Percentiles rank a stretch among this genome's conserved stretches.
Conservation (phyloP, 441 rosid species). For the Hura crepitans region DNA sequence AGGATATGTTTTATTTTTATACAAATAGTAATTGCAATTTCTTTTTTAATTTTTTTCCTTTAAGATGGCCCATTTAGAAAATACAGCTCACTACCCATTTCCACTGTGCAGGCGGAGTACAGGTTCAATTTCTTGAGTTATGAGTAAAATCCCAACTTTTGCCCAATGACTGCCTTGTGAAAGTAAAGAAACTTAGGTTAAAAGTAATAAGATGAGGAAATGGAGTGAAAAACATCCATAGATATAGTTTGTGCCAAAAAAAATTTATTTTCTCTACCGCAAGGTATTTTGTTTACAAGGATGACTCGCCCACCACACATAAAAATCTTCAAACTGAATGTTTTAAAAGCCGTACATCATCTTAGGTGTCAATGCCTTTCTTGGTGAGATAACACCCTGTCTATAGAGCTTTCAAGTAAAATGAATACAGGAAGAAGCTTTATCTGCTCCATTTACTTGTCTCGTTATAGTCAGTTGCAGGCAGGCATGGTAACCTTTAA, state of each 20-base stretch:
- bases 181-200: slow-evolving; percentile 6
- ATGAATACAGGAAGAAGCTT: slow-evolving; percentile 15
- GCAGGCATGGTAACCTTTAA: slow-evolving; percentile 21
- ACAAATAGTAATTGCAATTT: not conserved
- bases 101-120: slow-evolving; percentile 54
- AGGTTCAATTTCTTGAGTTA: slow-evolving; percentile 36
- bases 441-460: slow-evolving; percentile 12
- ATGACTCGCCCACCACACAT: not conserved
- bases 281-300: not conserved
- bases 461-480: slow-evolving; percentile 18
- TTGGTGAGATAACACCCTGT: not conserved
- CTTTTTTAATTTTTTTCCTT: not conserved
- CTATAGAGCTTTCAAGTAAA: not conserved
- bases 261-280: not conserved
- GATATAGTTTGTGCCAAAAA: not conserved
- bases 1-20: slow-evolving; percentile 1
- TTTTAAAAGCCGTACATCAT: not conserved
- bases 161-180: slow-evolving; percentile 9
- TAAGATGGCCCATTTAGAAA: slow-evolving; percentile 22
- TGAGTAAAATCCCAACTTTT: slow-evolving; percentile 29
- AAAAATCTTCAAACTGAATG: not conserved
- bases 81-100: slow-evolving; percentile 38
- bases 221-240: not conserved
- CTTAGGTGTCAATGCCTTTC: not conserved
- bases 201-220: not conserved